phyloP scores from a whole-genome alignment of 2,329 filamentous ascomycete genomes.

The Venturia carpophila region DNA sequence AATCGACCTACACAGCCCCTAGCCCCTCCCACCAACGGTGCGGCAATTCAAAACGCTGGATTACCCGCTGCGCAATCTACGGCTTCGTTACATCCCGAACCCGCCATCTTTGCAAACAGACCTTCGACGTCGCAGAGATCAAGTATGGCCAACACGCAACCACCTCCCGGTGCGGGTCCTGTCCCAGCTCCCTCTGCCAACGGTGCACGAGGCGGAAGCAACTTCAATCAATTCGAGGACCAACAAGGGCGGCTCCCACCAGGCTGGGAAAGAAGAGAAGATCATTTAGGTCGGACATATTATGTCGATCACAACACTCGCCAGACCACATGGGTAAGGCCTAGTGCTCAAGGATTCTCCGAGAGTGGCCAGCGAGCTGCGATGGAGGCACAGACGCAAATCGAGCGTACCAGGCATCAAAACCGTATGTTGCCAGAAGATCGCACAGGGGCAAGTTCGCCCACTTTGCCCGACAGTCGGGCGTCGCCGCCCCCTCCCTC shows the following conservation, averaged over 20 bases:
- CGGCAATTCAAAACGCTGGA: slow-evolving; percentile 27
- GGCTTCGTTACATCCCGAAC: slow-evolving; percentile 32
- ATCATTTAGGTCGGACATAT: slow-evolving; percentile 90
- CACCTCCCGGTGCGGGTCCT: slow-evolving; percentile 19
- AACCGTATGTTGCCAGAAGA: slow-evolving; percentile 95
- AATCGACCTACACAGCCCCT: slow-evolving; percentile 33
- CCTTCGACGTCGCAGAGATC: slow-evolving; percentile 20
- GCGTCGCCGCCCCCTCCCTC: slow-evolving; percentile 30
- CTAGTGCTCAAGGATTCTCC: slow-evolving; percentile 63
- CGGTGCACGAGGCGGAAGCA: slow-evolving; percentile 37
- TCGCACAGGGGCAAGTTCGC: slow-evolving; percentile 85
- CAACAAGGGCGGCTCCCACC: slow-evolving; percentile 84
- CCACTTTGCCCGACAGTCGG: slow-evolving; percentile 56
- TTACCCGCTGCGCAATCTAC: slow-evolving; percentile 34
- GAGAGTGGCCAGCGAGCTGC: slow-evolving; percentile 68
- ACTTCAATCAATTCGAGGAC: slow-evolving; percentile 89
- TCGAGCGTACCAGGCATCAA: slow-evolving; percentile 88
- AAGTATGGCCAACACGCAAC: slow-evolving; percentile 7
- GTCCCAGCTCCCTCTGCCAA: slow-evolving; percentile 30
- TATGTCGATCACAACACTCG: slow-evolving; percentile 98
- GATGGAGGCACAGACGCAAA: slow-evolving; percentile 82
- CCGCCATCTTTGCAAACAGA: slow-evolving; percentile 25
- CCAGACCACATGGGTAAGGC: slow-evolving; percentile 92
- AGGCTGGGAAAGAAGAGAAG: slow-evolving; percentile 93
- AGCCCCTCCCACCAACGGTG: slow-evolving; percentile 32